These are phyloP conservation scores for Podaxis pistillaris DNA, from an alignment of 768 basidiomycete species.

Conservation along the genomic window DNA sequence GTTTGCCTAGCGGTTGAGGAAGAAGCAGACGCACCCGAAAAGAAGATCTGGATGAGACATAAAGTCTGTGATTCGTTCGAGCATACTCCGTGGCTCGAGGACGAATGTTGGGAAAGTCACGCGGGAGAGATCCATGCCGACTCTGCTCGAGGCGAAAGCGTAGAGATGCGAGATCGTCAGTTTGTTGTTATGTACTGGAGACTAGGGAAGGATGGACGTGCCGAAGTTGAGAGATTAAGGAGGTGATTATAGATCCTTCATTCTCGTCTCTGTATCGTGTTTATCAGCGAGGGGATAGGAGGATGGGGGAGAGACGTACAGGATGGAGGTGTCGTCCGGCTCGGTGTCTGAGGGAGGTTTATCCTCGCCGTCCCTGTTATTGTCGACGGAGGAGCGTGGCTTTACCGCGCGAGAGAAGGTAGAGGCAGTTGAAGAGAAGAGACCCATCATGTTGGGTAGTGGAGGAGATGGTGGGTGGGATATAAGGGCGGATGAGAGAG, in stretches of 20 bases:
- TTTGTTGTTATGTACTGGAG: neutral
- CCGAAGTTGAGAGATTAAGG: conserved; percentile 89
- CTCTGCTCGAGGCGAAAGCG: conserved; percentile 40
- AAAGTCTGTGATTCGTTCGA: conserved; percentile 98
- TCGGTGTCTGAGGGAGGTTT: conserved; percentile 79
- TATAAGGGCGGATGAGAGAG: neutral
- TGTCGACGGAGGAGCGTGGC: conserved; percentile 64
- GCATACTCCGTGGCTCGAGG: conserved; percentile 94
- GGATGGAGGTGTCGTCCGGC: conserved; percentile 86
- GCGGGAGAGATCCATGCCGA: conserved; percentile 95
- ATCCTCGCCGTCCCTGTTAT: conserved; percentile 47
- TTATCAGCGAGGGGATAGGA: conserved; percentile 18
- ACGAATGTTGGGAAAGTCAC: conserved; percentile 96
- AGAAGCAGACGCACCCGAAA: conserved; percentile 61
- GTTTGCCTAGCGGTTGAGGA: neutral
- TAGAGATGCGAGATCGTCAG: conserved; percentile 8
- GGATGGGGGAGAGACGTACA: conserved; percentile 45
- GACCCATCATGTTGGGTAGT: conserved; percentile 63
- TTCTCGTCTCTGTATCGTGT: conserved; percentile 75
- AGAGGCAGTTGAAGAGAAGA: conserved; percentile 69
- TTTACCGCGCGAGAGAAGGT: conserved; percentile 52
- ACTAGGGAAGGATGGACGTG: conserved; percentile 27
- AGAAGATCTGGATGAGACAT: conserved; percentile 98
- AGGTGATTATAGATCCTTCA: conserved; percentile 87
- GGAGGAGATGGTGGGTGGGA: neutral